Evolutionary conservation across 305 asterid genomes (phyloP), one percentile per base, ranked within the genome.

Genomic region (Solanum hybrid): DNA sequence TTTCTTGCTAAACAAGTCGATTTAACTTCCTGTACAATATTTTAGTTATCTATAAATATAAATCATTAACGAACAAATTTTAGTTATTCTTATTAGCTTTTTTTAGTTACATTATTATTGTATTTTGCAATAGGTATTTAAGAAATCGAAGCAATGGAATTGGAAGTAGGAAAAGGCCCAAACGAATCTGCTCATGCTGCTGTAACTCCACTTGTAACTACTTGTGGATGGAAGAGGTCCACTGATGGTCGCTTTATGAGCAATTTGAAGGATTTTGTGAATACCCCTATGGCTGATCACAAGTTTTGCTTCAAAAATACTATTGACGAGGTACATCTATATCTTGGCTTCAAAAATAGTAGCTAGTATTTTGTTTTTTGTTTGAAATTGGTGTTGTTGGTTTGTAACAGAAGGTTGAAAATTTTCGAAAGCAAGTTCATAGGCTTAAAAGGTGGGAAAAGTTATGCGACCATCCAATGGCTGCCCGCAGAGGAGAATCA

Each of bases 241-340:
- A 86, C 8, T n/a, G 80, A 87, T 7, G 81, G 86, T 16, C 31
- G 72, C 80, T 88, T 88, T 82, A 32, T 88, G 79, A 46, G 22
- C 20, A 90, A 51, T 3, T 56, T 90, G 22, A 88, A 81, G 89
- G 73, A 60, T 89, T 86, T 90, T 76, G 42, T 90, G 32, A 46
- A 82, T 26, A 66, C 81, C 12, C 86, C 90, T 51, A 37, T 90
- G 88, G 75, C 79, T 17, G 60, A 90, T 26, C 91, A 90, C 87
- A 90, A 87, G 64, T 4, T 81, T 90, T 90, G 91, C 79, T 87
- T 90, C 80, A 87, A 84, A 78, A 51, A 72, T 31, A 88, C 81
- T 35, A 22, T 80, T 22, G 24, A 88, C 9, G 51, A 75, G 91
- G 90, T 90, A 81, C 20, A 10, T 78, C 0, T 5, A 36, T 24